These are phyloP conservation scores for Phycomyces nitens DNA, from an alignment of 192 early-diverging fungal species.

Conservation along the genomic window DNA sequence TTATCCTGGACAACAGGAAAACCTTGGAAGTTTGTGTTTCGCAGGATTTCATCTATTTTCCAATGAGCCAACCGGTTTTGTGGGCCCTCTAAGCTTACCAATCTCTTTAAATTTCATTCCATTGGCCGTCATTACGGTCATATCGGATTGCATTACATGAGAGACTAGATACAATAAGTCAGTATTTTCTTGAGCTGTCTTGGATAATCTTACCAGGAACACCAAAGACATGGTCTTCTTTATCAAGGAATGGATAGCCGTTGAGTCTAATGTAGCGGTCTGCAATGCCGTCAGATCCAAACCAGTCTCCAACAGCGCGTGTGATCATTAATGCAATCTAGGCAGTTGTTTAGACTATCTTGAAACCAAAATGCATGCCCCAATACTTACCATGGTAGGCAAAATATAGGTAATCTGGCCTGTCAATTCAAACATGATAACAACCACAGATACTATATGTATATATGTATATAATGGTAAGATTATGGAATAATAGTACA, in stretches of 20 bases:
- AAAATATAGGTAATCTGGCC: constrained; percentile 93
- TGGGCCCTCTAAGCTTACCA: constrained; percentile 21
- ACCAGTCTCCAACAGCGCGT: constrained; percentile 68
- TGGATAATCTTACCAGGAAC: constrained; percentile 36
- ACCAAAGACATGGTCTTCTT: constrained; percentile 63
- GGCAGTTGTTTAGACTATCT: constrained; percentile 1
- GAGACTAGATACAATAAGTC: constrained; percentile 32
- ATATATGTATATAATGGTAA: background rate
- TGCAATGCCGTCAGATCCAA: constrained; percentile 71
- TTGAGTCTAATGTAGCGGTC: constrained; percentile 78
- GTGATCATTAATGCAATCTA: constrained; percentile 75
- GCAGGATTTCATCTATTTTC: constrained; percentile 43
- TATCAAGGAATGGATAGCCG: constrained; percentile 75
- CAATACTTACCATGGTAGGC: constrained; percentile 73
- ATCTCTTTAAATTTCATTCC: constrained; percentile 50
- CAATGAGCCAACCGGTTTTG: background rate
- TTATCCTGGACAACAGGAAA: constrained; percentile 74
- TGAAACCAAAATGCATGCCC: background rate
- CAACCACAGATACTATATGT: constrained; percentile 72
- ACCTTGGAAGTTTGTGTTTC: constrained; percentile 55
- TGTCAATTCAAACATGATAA: constrained; percentile 99
- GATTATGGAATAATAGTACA: constrained; percentile 5
- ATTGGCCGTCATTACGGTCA: constrained; percentile 53
- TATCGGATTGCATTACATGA: constrained; percentile 58
- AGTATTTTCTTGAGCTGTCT: background rate